Evolutionary conservation across 805 yeast genomes (phyloP), one percentile per base, ranked within the genome.

Genomic region (Lachancea lanzarotensis): DNA sequence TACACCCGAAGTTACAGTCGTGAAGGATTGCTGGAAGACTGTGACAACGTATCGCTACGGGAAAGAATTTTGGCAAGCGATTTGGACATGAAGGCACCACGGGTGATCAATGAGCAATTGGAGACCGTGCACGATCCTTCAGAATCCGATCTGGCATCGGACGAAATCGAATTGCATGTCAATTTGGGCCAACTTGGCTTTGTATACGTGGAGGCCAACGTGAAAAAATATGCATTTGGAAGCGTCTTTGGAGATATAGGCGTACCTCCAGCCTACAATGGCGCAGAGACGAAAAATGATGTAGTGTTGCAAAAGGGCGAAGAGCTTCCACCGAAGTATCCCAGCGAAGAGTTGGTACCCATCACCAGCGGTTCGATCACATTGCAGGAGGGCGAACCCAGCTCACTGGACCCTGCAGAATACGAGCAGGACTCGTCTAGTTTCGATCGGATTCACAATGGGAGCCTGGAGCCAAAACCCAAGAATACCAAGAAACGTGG

Each of bases 161-260:
- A 57, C 37, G 60, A 57, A 39, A 56, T 59, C 20, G 63, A 62
- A 39, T 50, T 82, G 25, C 84, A 81, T 51, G 84, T 83, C 3
- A 85, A 82, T 55, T 55, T 85, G 40, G 95, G 95, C 1, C 91
- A 84, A 60, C 60, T 75, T 38, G 95, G 95, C 2, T 85, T 71
- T 63, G 91, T 85, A 1, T 84, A 80, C 57, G 84, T 85, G 40
- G 93, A 85, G 59, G 95, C 82, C 0, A 85, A 85, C 63, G 90
- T 85, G 19, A 84, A 85, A 56, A 84, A 82, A 59, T 85, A 91
- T 85, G 89, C 89, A 13, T 83, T 81, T 63, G 95, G 62, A 20
- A 54, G 65, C 26, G 59, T 63, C 3, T 60, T 49, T 49, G 75
- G 75, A 3, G 69, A 67, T 2, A 70, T 71, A 48, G 75, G 75